Evolutionary conservation across 768 basidiomycete species (phyloP).

Genomic region (Albatrellus ellisii): DNA sequence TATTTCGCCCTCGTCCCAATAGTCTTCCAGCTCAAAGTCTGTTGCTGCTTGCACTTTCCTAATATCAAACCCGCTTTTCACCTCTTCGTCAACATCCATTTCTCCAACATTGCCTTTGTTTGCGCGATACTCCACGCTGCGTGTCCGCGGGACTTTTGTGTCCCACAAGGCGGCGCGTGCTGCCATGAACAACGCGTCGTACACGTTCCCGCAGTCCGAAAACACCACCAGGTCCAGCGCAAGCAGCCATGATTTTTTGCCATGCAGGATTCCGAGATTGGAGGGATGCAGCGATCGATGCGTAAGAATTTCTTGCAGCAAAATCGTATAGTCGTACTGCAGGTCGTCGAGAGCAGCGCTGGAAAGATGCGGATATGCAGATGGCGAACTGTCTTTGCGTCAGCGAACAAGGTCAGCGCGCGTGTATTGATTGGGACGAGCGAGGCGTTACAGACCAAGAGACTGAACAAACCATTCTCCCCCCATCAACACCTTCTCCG

Average conservation of each 20-base stretch:
- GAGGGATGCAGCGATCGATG: constrained; percentile 52
- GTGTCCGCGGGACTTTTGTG: constrained; percentile 65
- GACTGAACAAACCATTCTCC: constrained; percentile 53
- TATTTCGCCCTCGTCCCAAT: constrained; percentile 74
- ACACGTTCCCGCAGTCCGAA: constrained; percentile 60
- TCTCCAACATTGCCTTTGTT: constrained; percentile 25
- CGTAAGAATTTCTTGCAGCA: constrained; percentile 51
- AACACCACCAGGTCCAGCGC: constrained; percentile 66
- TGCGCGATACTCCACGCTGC: constrained; percentile 54
- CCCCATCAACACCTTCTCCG: constrained; percentile 38
- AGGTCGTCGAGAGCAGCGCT: constrained; percentile 59
- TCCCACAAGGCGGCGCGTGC: constrained; percentile 73
- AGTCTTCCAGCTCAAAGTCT: constrained; percentile 81
- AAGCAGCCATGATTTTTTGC: constrained; percentile 63
- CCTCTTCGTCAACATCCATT: constrained; percentile 44
- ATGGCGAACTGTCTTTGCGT: constrained; percentile 53
- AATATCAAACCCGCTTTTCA: constrained; percentile 43
- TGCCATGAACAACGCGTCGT: constrained; percentile 71
- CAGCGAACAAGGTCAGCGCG: constrained; percentile 11
- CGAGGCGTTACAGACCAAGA: constrained; percentile 52
- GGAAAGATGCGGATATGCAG: constrained; percentile 63
- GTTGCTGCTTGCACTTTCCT: constrained; percentile 35
- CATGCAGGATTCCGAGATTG: constrained; percentile 37
- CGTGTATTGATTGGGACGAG: background rate
- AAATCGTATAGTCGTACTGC: constrained; percentile 54